Evolutionary conservation across 2,329 filamentous ascomycete species (phyloP), one percentile per base, ranked within the genome.

Genomic region (Stemphylium lycopersici): DNA sequence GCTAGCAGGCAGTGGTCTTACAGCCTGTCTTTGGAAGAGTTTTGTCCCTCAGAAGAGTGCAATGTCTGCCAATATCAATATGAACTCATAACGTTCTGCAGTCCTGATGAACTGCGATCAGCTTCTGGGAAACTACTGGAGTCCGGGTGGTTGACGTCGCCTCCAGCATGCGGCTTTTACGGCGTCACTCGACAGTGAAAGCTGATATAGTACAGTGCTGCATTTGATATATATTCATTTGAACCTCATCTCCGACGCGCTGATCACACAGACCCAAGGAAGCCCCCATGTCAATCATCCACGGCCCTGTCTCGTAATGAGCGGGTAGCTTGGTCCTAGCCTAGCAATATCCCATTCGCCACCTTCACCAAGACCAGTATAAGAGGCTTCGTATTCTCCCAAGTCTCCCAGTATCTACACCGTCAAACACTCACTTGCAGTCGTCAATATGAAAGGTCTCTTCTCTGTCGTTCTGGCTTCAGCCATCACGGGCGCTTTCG

Each of bases 281-380:
- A 63, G 57, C 65, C 67, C 66, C 48, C 58, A 56, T 61, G 50
- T 38, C 54, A 67, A 67, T 68, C 61, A 60, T 63, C 65, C 60
- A 61, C 72, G 72, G 72, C 68, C 71, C 72, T 75, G 58, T 55
- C 72, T 73, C 71, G 71, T 70, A 62, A 72, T 70, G 63, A 64
- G 33, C 44, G 26, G 48, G 15, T 55, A 45, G 32, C 20, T 38
- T 41, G 32, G 42, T 48, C 15, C 50, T 40, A 48, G 58, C 46
- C 59, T 62, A 47, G 49, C 18, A 33, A 29, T 37, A 12, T 24
- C 34, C 45, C 11, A 49, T 44, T 50, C 48, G 41, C 48, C 39
- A 45, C 33, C 29, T 49, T 50, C 46, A 41, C 39, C 41, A 46
- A 56, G 34, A 31, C 24, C 48, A 55, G 65, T 73, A 75, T 74